Percentiles rank a stretch among this genome's conserved stretches.
These are phyloP conservation scores for Diatrype stigma DNA, from an alignment of 2,329 filamentous ascomycete species.

Conservation along the genomic window DNA sequence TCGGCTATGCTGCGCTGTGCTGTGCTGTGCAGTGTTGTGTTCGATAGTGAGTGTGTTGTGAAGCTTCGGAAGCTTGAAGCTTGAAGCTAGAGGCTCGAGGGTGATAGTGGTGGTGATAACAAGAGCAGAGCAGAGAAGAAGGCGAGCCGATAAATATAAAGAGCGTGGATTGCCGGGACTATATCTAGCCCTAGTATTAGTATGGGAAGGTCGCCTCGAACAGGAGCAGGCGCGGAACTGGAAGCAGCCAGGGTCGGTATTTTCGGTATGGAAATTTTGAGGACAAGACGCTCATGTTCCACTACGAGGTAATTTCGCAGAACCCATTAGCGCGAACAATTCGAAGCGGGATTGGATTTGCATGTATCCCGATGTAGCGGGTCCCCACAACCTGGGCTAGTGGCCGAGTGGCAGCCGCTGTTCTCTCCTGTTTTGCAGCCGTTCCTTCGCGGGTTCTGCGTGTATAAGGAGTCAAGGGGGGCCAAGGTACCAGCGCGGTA, in stretches of 20 bases:
- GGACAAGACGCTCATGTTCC: background rate
- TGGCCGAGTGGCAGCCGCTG: too few relatives aligned
- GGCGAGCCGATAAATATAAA: background rate
- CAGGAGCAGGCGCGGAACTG: too few relatives aligned
- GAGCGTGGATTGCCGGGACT: background rate
- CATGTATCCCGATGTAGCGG: background rate
- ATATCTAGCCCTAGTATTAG: background rate
- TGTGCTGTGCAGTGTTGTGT: background rate
- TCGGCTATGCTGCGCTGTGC: background rate
- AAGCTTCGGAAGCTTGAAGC: conserved; percentile 23
- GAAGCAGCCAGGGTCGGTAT: background rate
- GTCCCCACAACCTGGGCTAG: background rate
- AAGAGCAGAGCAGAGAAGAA: conserved; percentile 8
- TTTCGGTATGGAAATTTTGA: background rate
- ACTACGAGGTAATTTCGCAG: background rate
- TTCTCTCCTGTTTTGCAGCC: too few relatives aligned
- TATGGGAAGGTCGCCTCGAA: background rate
- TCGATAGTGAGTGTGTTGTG: conserved; percentile 8
- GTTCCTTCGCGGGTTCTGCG: too few relatives aligned
- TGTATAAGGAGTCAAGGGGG: too few relatives aligned
- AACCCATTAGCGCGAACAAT: background rate
- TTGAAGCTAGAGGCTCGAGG: too few relatives aligned
- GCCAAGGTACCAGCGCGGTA: too few relatives aligned
- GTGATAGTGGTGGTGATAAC: background rate
- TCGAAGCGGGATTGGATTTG: background rate